Conservation (phyloP, 371 early-diverging fungal species). For the Mucor indicus region DNA sequence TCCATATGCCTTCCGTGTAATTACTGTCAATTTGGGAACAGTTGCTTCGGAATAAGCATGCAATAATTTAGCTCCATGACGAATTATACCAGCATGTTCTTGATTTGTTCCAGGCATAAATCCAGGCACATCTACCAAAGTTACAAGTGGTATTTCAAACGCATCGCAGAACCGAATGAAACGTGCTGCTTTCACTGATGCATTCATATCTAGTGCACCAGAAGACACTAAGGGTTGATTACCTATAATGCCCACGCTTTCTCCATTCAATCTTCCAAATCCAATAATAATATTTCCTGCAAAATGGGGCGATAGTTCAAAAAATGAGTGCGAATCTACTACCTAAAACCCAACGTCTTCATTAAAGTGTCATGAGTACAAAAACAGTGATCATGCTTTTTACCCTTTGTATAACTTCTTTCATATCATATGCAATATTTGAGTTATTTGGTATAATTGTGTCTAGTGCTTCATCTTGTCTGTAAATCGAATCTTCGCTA, state of each 20-base stretch:
- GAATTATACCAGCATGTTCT: slow-evolving; percentile 95
- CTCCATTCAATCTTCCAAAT: slow-evolving; percentile 86
- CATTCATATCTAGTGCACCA: slow-evolving; percentile 94
- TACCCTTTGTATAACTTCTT: slow-evolving; percentile 79
- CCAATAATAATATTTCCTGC: slow-evolving; percentile 94
- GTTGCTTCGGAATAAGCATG: slow-evolving; percentile 98
- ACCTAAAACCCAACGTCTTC: slow-evolving; percentile 37
- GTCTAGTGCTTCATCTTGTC: slow-evolving; percentile 82
- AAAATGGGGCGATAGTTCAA: slow-evolving; percentile 90
- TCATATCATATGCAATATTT: slow-evolving; percentile 95
- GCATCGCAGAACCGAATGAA: slow-evolving; percentile 97
- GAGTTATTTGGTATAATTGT: slow-evolving; percentile 87
- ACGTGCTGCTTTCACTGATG: slow-evolving; percentile 94
- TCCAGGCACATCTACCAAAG: slow-evolving; percentile 97
- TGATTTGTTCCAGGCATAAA: slow-evolving; percentile 95
- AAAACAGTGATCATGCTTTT: slow-evolving; percentile 3
- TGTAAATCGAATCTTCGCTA: slow-evolving; percentile 69
- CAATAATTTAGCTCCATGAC: slow-evolving; percentile 96
- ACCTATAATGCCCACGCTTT: slow-evolving; percentile 90
- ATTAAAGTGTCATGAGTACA: not conserved
- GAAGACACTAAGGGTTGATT: slow-evolving; percentile 96
- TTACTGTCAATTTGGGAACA: slow-evolving; percentile 95
- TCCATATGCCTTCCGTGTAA: slow-evolving; percentile 96
- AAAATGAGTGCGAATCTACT: slow-evolving; percentile 85
- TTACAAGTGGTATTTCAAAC: slow-evolving; percentile 91